These are phyloP conservation scores for Ceratobasidium sp. DNA, from an alignment of 1,284 basidiomycete species.

Conservation along the genomic window DNA sequence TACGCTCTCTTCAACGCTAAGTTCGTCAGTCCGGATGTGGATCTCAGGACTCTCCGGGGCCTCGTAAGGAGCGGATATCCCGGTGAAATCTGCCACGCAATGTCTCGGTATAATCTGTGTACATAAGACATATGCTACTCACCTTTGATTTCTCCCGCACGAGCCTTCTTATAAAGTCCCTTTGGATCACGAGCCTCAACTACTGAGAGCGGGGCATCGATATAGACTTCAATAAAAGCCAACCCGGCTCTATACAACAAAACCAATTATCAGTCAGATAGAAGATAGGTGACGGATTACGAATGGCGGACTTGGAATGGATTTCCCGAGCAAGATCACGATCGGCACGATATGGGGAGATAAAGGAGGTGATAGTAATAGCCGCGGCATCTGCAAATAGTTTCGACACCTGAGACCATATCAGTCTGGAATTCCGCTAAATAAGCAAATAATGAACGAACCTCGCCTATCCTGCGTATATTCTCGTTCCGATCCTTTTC, in stretches of 20 bases:
- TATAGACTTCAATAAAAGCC: slow-evolving; percentile 94
- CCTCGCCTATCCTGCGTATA: slow-evolving; percentile 97
- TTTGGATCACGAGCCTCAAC: slow-evolving; percentile 97
- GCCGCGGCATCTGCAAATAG: slow-evolving; percentile 92
- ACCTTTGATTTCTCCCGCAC: slow-evolving; percentile 98
- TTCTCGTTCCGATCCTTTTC: slow-evolving; percentile 97
- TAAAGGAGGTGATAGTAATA: slow-evolving; percentile 95
- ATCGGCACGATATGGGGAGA: slow-evolving; percentile 96
- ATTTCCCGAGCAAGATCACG: slow-evolving; percentile 87
- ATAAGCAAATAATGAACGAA: slow-evolving; percentile 56
- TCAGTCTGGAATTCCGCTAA: not conserved
- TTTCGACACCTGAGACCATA: slow-evolving; percentile 81
- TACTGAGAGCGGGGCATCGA: slow-evolving; percentile 91
- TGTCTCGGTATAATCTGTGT: slow-evolving; percentile 28
- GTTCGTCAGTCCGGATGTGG: slow-evolving; percentile 91
- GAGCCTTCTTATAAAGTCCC: slow-evolving; percentile 97
- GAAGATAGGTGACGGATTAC: not conserved
- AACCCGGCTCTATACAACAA: slow-evolving; percentile 63
- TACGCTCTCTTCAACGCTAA: slow-evolving; percentile 85
- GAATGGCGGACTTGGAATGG: slow-evolving; percentile 70
- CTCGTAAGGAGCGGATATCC: slow-evolving; percentile 98
- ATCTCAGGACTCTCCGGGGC: slow-evolving; percentile 89
- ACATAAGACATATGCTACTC: slow-evolving; percentile 48
- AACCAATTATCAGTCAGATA: not conserved
- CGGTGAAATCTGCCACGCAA: slow-evolving; percentile 88